Evolutionary conservation across 768 basidiomycete genomes (phyloP), one percentile per base, ranked within the genome.

Genomic region (Cystobasidium ongulense): DNA sequence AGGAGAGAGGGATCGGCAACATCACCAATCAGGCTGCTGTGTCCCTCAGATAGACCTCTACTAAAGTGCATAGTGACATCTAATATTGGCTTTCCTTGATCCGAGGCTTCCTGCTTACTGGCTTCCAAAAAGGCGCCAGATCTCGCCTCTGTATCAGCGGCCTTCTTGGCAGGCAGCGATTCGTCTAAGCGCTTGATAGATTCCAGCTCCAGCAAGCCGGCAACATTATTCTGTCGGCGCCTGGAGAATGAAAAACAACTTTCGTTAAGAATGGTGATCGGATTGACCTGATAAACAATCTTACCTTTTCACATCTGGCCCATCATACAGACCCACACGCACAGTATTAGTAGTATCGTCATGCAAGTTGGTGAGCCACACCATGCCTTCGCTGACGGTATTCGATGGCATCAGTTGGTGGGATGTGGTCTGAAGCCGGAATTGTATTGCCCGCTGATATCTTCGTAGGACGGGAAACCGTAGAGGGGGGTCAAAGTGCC

Each of bases 1-100:
- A 59, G 54, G 17, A 71, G 54, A 18, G 68, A 71, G 10, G 68
- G 53, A 71, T 36, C 53, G 23, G 68, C 68, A 33, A 59, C 41
- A 27, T 71, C 68, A 5, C 68, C 68, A 1, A 59, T 36, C 5
- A 71, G 68, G 18, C 3, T n/a, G 1, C 53, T 27, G 39, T 71
- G 68, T 4, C 35, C 33, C 18, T 46, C 52, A 23, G 68, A 59
- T 31, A 71, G 17, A 23, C 68, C 68, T 10, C 68, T 11, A 38
- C 68, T 71, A 35, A 71, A 71, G 7, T 35, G 52, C 29, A 71
- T 54, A 18, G 68, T 29, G 11, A 67, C 36, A n/a, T 52, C 29
- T 21, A 67, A 52, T 10, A 29, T 21, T 3, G 36, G 59, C 17
- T 25, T 38, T 25, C 21, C 59, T 15, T 10, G 23, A 3, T 38